Evolutionary conservation across 768 basidiomycete genomes (phyloP).

Genomic region (Chalciporus sphaerocephalus): DNA sequence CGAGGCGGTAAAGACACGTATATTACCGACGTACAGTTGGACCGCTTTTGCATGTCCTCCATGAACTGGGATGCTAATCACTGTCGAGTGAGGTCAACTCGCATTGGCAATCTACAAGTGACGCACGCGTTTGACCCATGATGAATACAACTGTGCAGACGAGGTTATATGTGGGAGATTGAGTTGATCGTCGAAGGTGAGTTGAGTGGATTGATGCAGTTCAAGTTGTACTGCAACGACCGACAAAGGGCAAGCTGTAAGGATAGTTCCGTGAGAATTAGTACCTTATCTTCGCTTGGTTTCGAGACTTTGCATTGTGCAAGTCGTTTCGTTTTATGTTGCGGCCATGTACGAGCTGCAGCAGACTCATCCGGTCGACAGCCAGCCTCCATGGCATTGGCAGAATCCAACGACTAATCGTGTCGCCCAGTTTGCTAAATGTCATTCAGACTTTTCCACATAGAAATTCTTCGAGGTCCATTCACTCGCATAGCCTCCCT

Average conservation of each 20-base stretch:
- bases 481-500: slow-evolving; percentile 17
- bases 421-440: slow-evolving; percentile 7
- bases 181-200: not conserved
- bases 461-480: slow-evolving; percentile 22
- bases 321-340: slow-evolving; percentile 15
- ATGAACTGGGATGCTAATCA: slow-evolving; percentile 83
- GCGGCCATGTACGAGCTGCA: slow-evolving; percentile 17
- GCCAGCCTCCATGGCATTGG: slow-evolving; percentile 3
- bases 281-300: not conserved
- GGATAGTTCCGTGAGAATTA: slow-evolving; percentile 22
- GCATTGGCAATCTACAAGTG: not conserved
- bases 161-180: not conserved
- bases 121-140: slow-evolving; percentile 86
- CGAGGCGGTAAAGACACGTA: not conserved
- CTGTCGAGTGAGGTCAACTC: slow-evolving; percentile 4
- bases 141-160: slow-evolving; percentile 16
- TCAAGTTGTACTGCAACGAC: not conserved
- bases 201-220: not conserved
- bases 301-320: not conserved
- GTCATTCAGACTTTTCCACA: slow-evolving; percentile 17
- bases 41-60: slow-evolving; percentile 95
- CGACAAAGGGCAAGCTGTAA: not conserved
- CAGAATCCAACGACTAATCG: slow-evolving; percentile 1
- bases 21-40: slow-evolving; percentile 76
- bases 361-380: slow-evolving; percentile 3